These are phyloP conservation scores for Fusarium sp. DNA, from an alignment of 2,329 filamentous ascomycete genomes.

Conservation along the genomic window DNA sequence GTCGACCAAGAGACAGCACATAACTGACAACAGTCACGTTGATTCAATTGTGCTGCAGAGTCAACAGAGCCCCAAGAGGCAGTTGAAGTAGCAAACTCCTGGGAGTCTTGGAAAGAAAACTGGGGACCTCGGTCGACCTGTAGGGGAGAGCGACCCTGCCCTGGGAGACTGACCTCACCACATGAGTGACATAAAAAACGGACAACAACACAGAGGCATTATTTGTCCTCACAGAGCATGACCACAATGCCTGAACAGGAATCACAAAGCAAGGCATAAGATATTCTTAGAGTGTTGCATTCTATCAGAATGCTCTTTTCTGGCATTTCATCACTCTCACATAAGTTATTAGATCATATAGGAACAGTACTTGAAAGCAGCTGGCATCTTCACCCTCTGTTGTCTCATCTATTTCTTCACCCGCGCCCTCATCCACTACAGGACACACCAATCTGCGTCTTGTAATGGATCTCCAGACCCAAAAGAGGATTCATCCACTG, in stretches of 20 bases:
- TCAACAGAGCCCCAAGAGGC: conserved; percentile 14
- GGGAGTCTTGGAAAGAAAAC: not conserved
- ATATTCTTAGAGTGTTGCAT: not conserved
- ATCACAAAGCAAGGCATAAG: not conserved
- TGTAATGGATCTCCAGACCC: conserved; percentile 6
- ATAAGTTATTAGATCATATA: not conserved
- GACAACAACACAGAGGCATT: conserved; percentile 6
- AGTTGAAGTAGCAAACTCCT: conserved; percentile 8
- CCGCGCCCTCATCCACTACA: not conserved
- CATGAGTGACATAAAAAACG: not conserved
- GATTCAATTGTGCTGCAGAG: not conserved
- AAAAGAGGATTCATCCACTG: conserved; percentile 23
- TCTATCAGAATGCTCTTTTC: not conserved
- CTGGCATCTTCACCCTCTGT: not conserved
- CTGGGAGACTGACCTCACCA: not conserved
- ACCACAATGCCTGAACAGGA: not conserved
- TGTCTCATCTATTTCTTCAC: not conserved
- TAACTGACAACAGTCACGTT: not conserved
- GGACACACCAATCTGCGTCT: conserved; percentile 23
- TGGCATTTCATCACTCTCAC: not conserved
- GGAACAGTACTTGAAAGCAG: not conserved
- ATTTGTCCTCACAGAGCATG: not conserved
- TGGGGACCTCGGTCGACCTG: conserved; percentile 3
- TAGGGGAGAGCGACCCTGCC: not conserved
- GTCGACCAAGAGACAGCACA: not conserved